Evolutionary conservation across 2,329 filamentous ascomycete genomes (phyloP).

Genomic region (Diaporthe aspalathi): DNA sequence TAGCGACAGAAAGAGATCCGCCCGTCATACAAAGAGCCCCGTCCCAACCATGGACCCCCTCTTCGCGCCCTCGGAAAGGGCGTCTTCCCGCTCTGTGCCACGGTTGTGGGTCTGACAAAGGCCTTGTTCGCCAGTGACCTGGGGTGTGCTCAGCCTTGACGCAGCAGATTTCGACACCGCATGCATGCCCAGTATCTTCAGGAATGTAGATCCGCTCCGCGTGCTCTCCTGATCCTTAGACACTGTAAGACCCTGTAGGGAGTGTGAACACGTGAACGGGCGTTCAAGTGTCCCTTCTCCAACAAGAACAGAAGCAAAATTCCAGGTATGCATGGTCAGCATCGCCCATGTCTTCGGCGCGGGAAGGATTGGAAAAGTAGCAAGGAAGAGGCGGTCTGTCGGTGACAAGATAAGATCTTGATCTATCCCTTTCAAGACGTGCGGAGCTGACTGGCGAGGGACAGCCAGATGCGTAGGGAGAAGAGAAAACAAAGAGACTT

Average conservation of each 20-base stretch:
- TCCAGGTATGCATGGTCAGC: not conserved
- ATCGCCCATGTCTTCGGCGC: not conserved
- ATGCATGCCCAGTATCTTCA: not conserved
- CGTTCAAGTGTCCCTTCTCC: not conserved
- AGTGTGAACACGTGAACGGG: not conserved
- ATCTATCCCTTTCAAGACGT: not conserved
- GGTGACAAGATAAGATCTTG: not conserved
- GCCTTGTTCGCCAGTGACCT: not conserved
- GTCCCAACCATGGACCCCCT: not conserved
- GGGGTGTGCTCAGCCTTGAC: not conserved
- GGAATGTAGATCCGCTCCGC: not conserved
- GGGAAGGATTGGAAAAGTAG: not conserved
- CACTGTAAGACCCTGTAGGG: not conserved
- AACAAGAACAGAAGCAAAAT: not conserved
- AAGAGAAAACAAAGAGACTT: not conserved
- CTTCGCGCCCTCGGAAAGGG: not conserved
- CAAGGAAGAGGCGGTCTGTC: constrained; percentile 12
- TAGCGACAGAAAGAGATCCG: not conserved
- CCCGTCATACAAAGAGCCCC: not conserved
- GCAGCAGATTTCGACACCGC: not conserved
- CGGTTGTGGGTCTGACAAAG: not conserved
- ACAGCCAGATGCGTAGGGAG: not conserved
- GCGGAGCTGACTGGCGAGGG: not conserved
- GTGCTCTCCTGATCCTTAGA: not conserved
- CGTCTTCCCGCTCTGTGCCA: not conserved